Percentiles rank a stretch among this genome's conserved stretches.
phyloP scores from a whole-genome alignment of 208 protist species.

The Histomonas meleagridis region DNA sequence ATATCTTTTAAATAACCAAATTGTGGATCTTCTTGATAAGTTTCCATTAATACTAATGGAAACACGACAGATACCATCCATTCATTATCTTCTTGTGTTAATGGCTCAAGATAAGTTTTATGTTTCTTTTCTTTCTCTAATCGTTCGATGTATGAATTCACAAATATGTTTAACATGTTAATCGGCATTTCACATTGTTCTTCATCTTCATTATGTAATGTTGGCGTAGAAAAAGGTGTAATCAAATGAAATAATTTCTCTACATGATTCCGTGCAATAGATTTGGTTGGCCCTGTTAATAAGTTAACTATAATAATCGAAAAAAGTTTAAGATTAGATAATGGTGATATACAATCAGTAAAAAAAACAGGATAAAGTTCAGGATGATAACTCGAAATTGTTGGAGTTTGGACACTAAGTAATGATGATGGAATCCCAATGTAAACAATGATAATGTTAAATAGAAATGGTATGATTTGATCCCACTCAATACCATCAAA shows the following conservation, averaged over 20 bases:
- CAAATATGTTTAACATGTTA: not conserved
- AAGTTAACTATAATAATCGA: not conserved
- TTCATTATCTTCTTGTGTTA: not conserved
- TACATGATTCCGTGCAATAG: not conserved
- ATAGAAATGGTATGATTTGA: not conserved
- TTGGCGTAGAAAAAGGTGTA: not conserved
- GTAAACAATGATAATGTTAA: not conserved
- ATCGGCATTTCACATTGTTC: not conserved
- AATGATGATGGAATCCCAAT: not conserved
- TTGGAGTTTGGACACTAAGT: not conserved
- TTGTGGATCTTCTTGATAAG: not conserved
- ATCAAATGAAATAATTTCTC: not conserved
- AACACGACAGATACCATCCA: not conserved
- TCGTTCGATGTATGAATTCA: not conserved
- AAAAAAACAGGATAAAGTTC: not conserved
- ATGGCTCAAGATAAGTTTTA: not conserved
- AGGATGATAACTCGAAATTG: not conserved
- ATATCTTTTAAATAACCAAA: not conserved
- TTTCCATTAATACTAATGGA: not conserved
- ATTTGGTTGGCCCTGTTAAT: not conserved
- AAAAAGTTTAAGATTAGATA: not conserved
- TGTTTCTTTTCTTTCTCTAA: not conserved
- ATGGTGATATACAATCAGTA: not conserved
- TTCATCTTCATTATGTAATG: not conserved
- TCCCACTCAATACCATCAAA: constrained; percentile 11